Evolutionary conservation across 2,329 filamentous ascomycete genomes (phyloP).

Genomic region (Fusarium drepaniforme): DNA sequence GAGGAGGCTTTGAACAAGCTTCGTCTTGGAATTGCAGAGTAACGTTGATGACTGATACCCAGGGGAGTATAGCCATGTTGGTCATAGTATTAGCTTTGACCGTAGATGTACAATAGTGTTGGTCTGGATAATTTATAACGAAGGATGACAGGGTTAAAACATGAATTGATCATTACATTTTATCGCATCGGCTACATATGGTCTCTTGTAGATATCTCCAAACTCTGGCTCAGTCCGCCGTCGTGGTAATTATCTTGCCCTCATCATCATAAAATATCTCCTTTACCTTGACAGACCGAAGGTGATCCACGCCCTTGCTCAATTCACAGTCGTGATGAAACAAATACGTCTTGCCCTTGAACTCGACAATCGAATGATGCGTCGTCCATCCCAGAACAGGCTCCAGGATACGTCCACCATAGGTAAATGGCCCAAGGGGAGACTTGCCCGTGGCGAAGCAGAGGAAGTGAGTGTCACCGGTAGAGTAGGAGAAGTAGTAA

Average conservation of each 20-base stretch:
- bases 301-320: conserved; percentile 76
- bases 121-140: not conserved
- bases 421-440: conserved; percentile 80
- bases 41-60: conserved; percentile 18
- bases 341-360: conserved; percentile 77
- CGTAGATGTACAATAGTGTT: conserved; percentile 1
- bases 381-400: conserved; percentile 86
- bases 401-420: conserved; percentile 77
- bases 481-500: conserved; percentile 85
- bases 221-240: conserved; percentile 38
- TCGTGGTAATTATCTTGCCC: conserved; percentile 67
- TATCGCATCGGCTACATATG: not conserved
- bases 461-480: conserved; percentile 81
- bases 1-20: conserved; percentile 76
- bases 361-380: conserved; percentile 83
- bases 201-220: not conserved
- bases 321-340: conserved; percentile 83
- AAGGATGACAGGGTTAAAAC: not conserved
- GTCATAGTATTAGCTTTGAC: not conserved
- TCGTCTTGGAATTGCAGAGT: conserved; percentile 58
- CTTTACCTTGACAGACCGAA: conserved; percentile 79
- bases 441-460: conserved; percentile 75
- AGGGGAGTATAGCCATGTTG: not conserved
- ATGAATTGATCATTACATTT: not conserved
- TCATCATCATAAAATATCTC: conserved; percentile 79